Conservation (phyloP, 2,329 filamentous ascomycete genomes). For the Phoma sp. region DNA sequence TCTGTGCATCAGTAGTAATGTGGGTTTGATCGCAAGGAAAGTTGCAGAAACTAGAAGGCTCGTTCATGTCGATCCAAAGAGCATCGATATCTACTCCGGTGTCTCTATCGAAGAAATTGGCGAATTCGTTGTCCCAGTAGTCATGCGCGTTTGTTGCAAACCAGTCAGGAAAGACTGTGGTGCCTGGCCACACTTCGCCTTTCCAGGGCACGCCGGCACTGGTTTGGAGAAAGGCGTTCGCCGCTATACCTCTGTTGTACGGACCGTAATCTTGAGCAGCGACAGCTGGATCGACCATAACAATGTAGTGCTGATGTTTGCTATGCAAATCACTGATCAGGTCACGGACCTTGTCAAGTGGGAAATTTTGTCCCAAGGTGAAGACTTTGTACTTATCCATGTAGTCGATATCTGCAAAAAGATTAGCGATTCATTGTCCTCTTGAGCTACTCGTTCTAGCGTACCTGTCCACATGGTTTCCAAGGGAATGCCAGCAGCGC, state of each 20-base stretch:
- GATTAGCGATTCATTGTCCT: slow-evolving; percentile 5
- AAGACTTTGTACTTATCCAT: slow-evolving; percentile 67
- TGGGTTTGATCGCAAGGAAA: slow-evolving; percentile 56
- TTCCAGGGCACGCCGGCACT: slow-evolving; percentile 62
- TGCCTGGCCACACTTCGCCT: slow-evolving; percentile 78
- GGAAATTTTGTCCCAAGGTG: slow-evolving; percentile 67
- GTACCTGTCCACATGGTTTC: slow-evolving; percentile 77
- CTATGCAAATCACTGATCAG: slow-evolving; percentile 69
- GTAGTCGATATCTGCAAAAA: slow-evolving; percentile 66
- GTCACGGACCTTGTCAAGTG: slow-evolving; percentile 65
- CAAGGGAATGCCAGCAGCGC: slow-evolving; percentile 66
- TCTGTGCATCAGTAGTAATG: slow-evolving; percentile 30
- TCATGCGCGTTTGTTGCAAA: slow-evolving; percentile 67
- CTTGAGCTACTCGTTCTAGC: background rate
- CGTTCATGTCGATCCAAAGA: slow-evolving; percentile 51
- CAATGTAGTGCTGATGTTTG: slow-evolving; percentile 71
- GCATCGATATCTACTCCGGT: slow-evolving; percentile 76
- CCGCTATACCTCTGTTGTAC: slow-evolving; percentile 66
- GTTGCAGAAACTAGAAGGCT: slow-evolving; percentile 42
- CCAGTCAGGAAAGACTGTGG: slow-evolving; percentile 77
- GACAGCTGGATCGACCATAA: slow-evolving; percentile 77
- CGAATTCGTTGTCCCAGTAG: slow-evolving; percentile 75
- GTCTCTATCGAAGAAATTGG: slow-evolving; percentile 66
- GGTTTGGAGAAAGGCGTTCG: slow-evolving; percentile 58
- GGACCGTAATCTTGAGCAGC: slow-evolving; percentile 55